Evolutionary conservation across 306 rosid genomes (phyloP).

Genomic region (Oemleria cerasiformis): DNA sequence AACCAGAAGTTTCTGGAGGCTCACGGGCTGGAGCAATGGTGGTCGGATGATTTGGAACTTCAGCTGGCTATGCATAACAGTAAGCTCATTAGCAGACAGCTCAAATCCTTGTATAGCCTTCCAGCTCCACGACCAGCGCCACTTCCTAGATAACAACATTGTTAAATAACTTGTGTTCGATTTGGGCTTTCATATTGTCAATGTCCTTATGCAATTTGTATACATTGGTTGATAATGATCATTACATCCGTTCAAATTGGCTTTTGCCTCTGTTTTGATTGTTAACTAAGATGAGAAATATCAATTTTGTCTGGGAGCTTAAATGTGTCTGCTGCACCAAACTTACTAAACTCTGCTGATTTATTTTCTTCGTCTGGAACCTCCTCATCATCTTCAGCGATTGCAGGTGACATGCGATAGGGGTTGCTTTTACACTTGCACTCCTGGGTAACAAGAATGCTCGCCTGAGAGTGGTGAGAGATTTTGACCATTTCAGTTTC

Average conservation of each 20-base stretch:
- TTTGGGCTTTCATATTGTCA: neutral
- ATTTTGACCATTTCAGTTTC: slow-evolving; percentile 80
- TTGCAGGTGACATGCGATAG: slow-evolving; percentile 39
- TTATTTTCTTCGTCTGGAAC: slow-evolving; percentile 45
- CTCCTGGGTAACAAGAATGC: slow-evolving; percentile 64
- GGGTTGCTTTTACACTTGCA: slow-evolving; percentile 54
- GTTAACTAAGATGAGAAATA: slow-evolving; percentile 60
- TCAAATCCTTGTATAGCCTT: slow-evolving; percentile 59
- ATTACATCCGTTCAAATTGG: neutral
- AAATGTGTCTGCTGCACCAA: slow-evolving; percentile 89
- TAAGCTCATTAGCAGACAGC: slow-evolving; percentile 79
- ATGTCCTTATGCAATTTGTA: neutral
- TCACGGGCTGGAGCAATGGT: slow-evolving; percentile 96
- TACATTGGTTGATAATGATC: neutral
- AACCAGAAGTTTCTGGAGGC: slow-evolving; percentile 91
- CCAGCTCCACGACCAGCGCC: slow-evolving; percentile 42
- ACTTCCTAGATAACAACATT: slow-evolving; percentile 18
- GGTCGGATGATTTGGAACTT: slow-evolving; percentile 90
- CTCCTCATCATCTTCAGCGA: slow-evolving; percentile 39
- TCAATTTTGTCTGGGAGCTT: slow-evolving; percentile 70
- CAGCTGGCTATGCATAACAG: slow-evolving; percentile 71
- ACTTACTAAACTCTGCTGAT: slow-evolving; percentile 62
- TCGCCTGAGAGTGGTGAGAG: slow-evolving; percentile 88
- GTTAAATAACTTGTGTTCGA: slow-evolving; percentile 20
- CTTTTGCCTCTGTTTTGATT: neutral